Base-by-base conservation (phyloP, 2,329 filamentous ascomycete species). In the Ophiocordyceps australis region DNA sequence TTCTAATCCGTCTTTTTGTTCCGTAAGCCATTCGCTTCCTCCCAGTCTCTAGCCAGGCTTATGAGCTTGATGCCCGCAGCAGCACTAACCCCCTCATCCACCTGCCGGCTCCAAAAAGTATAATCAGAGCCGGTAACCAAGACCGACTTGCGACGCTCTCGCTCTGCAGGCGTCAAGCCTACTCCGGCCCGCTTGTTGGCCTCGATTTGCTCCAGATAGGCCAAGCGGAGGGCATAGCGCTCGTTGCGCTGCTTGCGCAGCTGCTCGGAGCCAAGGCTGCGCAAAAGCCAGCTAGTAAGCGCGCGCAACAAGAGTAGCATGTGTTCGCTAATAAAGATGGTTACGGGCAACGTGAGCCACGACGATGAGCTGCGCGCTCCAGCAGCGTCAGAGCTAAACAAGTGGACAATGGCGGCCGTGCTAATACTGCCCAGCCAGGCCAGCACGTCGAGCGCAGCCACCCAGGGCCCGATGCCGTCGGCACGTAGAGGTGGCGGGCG, bases 391-490 rank as follows among this genome's bases (percentile, higher is more conserved):
- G 33, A 38, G 32, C 66, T 66, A 46, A 83, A 83, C 41, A 83
- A 64, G 43, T 81, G 78, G 4, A 79, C 72, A 15, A 82, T 64
- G 0, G 77, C 74, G 0, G 74, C 70, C 1, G 70, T 77, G 7
- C 72, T 77, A 33, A 83, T 61, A 30, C 70, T 78, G 9, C 78
- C 77, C 17, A 79, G 49, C 74, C 76, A 79, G 3, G 71, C 67
- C 9, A 83, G 54, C 32, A 79, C 70, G 24, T 66, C 65, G 9
- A 83, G 55, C 0, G 67, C 71, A 32, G 73, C 61, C 11, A 81
- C 59, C 65, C 74, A 82, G 0, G 77, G 75, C 0, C 77, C 77
- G 33, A 83, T 81, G 4, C 71, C 74, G 39, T 81, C 77, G 1
- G 73, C 62, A 5, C 77, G 69, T 34, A 65, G 63, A 0, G 77